phyloP scores from a whole-genome alignment of 176 grass and related monocot species.

The Eremochloa ophiuroides region DNA sequence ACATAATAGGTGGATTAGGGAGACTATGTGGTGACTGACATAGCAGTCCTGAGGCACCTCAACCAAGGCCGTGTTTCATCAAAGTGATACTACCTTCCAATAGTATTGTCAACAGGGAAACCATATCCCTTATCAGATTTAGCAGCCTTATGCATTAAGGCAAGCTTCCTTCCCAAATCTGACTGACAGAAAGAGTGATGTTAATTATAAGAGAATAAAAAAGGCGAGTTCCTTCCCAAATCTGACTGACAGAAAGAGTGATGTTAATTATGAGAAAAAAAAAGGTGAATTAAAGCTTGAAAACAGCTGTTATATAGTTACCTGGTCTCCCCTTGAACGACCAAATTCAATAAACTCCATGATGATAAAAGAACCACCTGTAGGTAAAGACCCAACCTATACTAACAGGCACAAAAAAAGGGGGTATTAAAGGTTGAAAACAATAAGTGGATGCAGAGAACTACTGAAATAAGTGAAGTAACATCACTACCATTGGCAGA shows the following conservation, averaged over 20 bases:
- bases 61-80: not conserved
- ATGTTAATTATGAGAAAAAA: not conserved
- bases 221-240: too few relatives aligned
- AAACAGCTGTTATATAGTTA: constrained; percentile 34
- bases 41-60: not conserved
- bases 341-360: constrained; percentile 97
- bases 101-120: constrained; percentile 70
- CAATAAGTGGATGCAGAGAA: not conserved
- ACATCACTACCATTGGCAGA: not conserved
- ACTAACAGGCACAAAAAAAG: not conserved
- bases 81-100: constrained; percentile 53
- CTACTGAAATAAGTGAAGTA: not conserved
- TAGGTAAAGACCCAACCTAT: constrained; percentile 69
- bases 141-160: constrained; percentile 77
- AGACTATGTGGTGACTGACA: not conserved
- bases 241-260: constrained; percentile 45
- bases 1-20: not conserved
- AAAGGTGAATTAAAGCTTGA: not conserved
- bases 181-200: too few relatives aligned
- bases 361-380: constrained; percentile 88
- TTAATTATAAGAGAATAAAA: too few relatives aligned
- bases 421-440: not conserved
- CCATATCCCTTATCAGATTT: constrained; percentile 75
- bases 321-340: constrained; percentile 72
- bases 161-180: constrained; percentile 75